Percentiles rank a stretch among this genome's conserved stretches.
phyloP scores from a whole-genome alignment of 768 basidiomycete species.

The Boletus speciosus region DNA sequence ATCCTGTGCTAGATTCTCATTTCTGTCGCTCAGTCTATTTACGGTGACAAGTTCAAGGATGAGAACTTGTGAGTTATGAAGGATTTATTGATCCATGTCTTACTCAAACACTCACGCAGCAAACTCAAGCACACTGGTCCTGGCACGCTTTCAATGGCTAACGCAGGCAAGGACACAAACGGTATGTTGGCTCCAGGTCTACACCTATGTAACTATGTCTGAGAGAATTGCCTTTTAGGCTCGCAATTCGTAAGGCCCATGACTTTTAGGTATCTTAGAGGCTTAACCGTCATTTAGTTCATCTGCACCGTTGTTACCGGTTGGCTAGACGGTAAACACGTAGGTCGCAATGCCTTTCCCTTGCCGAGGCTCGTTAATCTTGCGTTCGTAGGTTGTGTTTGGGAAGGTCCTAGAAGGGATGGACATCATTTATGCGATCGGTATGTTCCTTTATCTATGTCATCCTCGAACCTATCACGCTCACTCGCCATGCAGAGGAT shows the following conservation, averaged over 20 bases:
- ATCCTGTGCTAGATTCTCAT: constrained; percentile 1
- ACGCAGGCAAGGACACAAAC: constrained; percentile 89
- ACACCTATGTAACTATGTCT: neutral
- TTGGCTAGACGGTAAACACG: constrained; percentile 92
- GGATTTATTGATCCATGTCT: neutral
- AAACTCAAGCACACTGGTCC: constrained; percentile 92
- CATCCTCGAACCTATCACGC: neutral
- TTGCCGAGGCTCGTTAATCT: neutral
- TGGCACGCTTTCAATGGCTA: constrained; percentile 92
- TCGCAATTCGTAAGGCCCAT: constrained; percentile 76
- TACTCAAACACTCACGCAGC: constrained; percentile 40
- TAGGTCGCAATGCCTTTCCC: constrained; percentile 30
- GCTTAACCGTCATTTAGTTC: constrained; percentile 52
- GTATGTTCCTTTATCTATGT: constrained; percentile 38
- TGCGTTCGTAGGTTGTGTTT: constrained; percentile 71
- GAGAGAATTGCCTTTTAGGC: constrained; percentile 39
- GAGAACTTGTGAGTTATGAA: constrained; percentile 80
- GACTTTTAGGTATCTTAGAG: neutral
- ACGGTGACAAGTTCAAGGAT: constrained; percentile 86
- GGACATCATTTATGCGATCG: constrained; percentile 77
- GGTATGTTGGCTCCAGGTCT: constrained; percentile 42
- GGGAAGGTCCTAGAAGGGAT: constrained; percentile 91
- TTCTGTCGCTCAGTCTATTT: constrained; percentile 62
- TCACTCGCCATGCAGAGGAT: constrained; percentile 53
- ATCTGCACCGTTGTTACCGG: constrained; percentile 84